Base-by-base conservation (phyloP, 2,329 filamentous ascomycete species). In the Colletotrichum navitas region DNA sequence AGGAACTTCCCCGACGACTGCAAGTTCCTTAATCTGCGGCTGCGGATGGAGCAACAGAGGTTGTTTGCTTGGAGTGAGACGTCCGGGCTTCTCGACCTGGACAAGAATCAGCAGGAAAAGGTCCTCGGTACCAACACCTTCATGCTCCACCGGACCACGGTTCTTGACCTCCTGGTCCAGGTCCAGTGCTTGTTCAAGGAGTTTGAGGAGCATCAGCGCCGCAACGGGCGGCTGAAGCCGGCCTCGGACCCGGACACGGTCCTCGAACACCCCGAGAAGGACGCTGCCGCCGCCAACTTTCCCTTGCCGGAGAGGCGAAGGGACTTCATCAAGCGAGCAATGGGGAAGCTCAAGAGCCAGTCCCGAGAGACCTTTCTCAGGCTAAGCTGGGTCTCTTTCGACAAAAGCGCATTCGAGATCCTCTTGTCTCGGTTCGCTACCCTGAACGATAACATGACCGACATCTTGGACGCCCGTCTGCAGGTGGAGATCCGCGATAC, bases 21-120 rank as follows among this genome's bases (percentile, higher is more conserved):
- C 75, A 82, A 79, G 68, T 86, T 85, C 74, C 81, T 86, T 68
- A 85, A 85, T 71, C 75, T 86, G 74, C 80, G 85, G 61, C 76
- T 86, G 61, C 82, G 83, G 63, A 85, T 86, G 82, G 85, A 86
- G 75, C 84, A 87, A 76, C 84, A 86, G 72, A 80, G 85, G 32
- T 79, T 86, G 18, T 85, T 85, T 71, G 83, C 83, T 51, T 86
- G 85, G 84, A 85, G 83, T 72, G 84, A 86, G 74, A 83, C 84
- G 2, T 86, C 84, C 14, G 85, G 84, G 11, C 75, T 87, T 24
- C 78, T 86, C 16, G 84, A 85, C 67, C 77, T 85, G 16, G 83
- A 84, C 63, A 76, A 75, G 29, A 80, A 84, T 61, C 80, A 84
- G 58, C 76, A 80, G 55, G 77, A 81, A 45, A 85, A 81, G 69